Evolutionary conservation across 495 filamentous ascomycete genomes (phyloP).

Genomic region (Talaromyces thailandensis): DNA sequence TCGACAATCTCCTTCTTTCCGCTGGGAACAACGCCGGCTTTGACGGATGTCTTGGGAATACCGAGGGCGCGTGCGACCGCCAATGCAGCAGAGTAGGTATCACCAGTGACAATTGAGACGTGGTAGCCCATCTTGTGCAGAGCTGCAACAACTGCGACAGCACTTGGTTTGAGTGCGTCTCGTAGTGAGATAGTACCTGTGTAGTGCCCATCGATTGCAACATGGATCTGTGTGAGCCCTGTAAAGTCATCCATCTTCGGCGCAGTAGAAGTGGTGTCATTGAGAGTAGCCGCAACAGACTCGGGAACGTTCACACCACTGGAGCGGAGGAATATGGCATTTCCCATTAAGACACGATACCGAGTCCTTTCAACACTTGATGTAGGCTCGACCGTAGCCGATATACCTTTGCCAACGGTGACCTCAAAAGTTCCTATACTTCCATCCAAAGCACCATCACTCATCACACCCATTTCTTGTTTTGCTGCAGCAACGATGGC

Average conservation of each 20-base stretch:
- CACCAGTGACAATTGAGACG: conserved; percentile 87
- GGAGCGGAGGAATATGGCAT: conserved; percentile 63
- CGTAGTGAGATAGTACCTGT: conserved; percentile 73
- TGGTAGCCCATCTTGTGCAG: conserved; percentile 76
- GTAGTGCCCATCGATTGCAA: conserved; percentile 74
- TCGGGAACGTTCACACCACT: conserved; percentile 58
- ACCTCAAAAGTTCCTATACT: conserved; percentile 74
- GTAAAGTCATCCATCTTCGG: conserved; percentile 25
- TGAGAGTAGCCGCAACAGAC: conserved; percentile 39
- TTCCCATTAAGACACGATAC: conserved; percentile 78
- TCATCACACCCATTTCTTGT: conserved; percentile 58
- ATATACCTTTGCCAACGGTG: conserved; percentile 76
- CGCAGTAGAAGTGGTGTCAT: conserved; percentile 11
- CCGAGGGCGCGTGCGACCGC: conserved; percentile 78
- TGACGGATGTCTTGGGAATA: conserved; percentile 64
- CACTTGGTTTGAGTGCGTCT: conserved; percentile 84
- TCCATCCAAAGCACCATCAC: conserved; percentile 70
- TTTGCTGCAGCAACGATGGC: conserved; percentile 71
- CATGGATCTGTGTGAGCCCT: conserved; percentile 83
- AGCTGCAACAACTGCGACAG: conserved; percentile 74
- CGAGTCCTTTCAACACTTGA: conserved; percentile 52
- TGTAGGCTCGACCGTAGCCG: conserved; percentile 69
- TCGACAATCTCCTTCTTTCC: conserved; percentile 82
- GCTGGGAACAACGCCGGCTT: conserved; percentile 75
- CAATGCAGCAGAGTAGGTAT: conserved; percentile 71